Percentiles rank a stretch among this genome's conserved stretches.
Conservation (phyloP, 345 rosid genomes). For the Populus alba region DNA sequence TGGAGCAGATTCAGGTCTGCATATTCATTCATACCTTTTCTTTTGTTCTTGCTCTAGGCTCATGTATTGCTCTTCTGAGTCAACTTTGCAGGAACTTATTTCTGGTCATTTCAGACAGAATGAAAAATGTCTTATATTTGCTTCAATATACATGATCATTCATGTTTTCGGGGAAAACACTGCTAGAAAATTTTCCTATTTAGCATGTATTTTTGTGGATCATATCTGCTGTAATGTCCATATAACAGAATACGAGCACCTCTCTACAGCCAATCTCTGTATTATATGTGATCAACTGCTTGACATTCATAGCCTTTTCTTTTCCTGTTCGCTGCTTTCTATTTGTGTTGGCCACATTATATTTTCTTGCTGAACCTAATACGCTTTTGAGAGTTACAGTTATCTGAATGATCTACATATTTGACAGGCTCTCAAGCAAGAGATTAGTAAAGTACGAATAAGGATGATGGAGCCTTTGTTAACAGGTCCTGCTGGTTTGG, state of each 20-base stretch:
- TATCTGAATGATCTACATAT: not conserved
- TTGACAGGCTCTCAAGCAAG: conserved; percentile 67
- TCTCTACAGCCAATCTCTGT: no score
- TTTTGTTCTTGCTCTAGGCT: not conserved
- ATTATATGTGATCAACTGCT: not conserved
- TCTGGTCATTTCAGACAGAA: not conserved
- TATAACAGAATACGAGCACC: not conserved
- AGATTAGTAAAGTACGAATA: conserved; percentile 71
- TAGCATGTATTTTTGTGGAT: not conserved
- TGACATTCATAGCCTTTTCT: not conserved
- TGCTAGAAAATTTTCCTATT: no score
- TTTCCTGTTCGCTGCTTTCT: not conserved
- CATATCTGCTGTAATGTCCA: not conserved
- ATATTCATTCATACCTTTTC: not conserved
- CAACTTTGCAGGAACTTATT: not conserved
- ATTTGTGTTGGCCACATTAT: not conserved
- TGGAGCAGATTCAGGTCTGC: conserved; percentile 80
- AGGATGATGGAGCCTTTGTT: conserved; percentile 71
- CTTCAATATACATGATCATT: no score
- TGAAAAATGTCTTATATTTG: not conserved
- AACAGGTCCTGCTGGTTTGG: conserved; percentile 80
- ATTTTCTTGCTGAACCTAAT: not conserved
- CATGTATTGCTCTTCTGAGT: not conserved
- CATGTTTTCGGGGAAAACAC: no score
- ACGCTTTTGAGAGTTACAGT: not conserved